Percentiles rank a stretch among this genome's conserved stretches.
phyloP scores from a whole-genome alignment of 2,329 filamentous ascomycete species.

The Dactylellina cionopaga region DNA sequence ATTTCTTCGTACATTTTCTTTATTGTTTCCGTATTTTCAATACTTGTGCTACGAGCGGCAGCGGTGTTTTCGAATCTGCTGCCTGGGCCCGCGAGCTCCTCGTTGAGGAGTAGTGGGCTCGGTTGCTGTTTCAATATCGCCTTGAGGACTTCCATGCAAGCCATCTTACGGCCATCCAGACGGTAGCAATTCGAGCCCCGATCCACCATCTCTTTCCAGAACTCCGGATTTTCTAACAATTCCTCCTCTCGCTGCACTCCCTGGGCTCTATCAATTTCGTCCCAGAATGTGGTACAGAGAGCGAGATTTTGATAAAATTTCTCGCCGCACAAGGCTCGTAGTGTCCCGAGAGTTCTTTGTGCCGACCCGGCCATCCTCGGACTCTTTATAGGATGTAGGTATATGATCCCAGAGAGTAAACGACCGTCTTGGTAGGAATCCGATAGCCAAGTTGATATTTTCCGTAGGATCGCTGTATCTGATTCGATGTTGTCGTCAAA shows the following conservation, averaged over 20 bases:
- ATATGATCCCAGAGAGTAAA: background rate
- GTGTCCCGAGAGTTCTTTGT: background rate
- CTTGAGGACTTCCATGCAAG: background rate
- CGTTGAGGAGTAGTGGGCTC: background rate
- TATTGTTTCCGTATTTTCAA: too few species aligned
- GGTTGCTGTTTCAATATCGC: background rate
- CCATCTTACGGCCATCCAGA: background rate
- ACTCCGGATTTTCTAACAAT: background rate
- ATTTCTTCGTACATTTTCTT: too few species aligned
- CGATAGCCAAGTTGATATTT: too few species aligned
- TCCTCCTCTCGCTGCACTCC: background rate
- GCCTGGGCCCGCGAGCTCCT: background rate
- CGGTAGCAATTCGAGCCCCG: background rate
- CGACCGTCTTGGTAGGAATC: background rate
- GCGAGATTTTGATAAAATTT: conserved; percentile 2
- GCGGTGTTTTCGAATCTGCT: background rate
- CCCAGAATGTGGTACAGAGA: background rate
- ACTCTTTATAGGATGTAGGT: background rate
- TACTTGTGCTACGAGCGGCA: background rate
- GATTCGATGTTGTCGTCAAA: background rate
- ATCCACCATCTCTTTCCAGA: conserved; percentile 1
- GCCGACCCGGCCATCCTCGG: background rate
- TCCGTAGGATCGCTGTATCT: too few species aligned
- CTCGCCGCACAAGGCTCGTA: background rate
- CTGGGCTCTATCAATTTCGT: background rate